Conservation (phyloP, 768 basidiomycete genomes). For the Russula sp. region DNA sequence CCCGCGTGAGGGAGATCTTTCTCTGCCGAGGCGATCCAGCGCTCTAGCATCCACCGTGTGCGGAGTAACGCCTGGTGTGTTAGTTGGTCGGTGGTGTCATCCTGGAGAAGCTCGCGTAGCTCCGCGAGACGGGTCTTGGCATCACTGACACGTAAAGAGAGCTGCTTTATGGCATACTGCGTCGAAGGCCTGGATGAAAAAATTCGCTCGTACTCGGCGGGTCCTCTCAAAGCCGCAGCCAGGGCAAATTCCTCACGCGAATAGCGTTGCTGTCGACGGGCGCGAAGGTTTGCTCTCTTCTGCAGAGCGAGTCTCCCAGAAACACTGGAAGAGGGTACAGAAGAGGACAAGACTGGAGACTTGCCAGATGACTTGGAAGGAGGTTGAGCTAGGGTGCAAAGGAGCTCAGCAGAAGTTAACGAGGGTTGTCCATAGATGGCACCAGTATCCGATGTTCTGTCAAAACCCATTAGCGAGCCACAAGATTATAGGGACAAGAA, state of each 20-base stretch:
- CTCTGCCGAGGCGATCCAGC: slow-evolving; percentile 12
- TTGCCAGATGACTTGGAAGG: neutral
- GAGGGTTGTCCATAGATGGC: neutral
- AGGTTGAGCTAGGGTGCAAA: neutral
- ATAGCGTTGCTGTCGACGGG: slow-evolving; percentile 12
- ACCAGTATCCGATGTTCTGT: slow-evolving; percentile 1
- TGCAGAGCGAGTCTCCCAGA: neutral
- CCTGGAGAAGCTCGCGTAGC: slow-evolving; percentile 12
- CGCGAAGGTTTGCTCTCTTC: neutral
- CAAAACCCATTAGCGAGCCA: neutral
- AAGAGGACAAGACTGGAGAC: neutral
- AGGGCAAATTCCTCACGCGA: slow-evolving; percentile 15
- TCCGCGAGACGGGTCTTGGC: slow-evolving; percentile 13
- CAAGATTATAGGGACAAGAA: neutral
- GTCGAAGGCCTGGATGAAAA: slow-evolving; percentile 5
- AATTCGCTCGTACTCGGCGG: slow-evolving; percentile 4
- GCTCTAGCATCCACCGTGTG: slow-evolving; percentile 20
- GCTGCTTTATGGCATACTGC: slow-evolving; percentile 5
- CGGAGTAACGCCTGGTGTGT: slow-evolving; percentile 7
- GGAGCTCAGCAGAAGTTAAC: neutral
- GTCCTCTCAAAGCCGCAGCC: neutral
- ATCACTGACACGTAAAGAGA: slow-evolving; percentile 5
- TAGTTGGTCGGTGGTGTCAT: slow-evolving; percentile 5
- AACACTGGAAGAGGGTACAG: neutral
- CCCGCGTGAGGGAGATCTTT: neutral